phyloP scores from a whole-genome alignment of 225 moss, liverwort and hornwort species.

The Sphagnum tenellum region DNA sequence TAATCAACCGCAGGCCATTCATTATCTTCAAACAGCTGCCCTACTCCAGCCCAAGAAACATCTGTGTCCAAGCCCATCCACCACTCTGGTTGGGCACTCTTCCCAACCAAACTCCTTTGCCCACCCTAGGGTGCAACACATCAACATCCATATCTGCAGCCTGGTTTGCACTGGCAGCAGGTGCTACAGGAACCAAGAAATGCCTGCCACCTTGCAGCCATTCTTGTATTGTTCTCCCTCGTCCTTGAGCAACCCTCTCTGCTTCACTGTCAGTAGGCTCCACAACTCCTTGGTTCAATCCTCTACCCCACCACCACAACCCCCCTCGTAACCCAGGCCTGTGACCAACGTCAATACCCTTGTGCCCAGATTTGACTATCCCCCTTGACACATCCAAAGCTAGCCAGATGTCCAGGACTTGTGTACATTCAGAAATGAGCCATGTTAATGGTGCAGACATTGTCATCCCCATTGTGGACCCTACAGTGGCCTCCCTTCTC shows the following conservation, averaged over 20 bases:
- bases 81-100: slow-evolving; percentile 55
- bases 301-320: slow-evolving; percentile 67
- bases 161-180: slow-evolving; percentile 32
- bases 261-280: slow-evolving; percentile 18
- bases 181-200: slow-evolving; percentile 15
- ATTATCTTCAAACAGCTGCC: slow-evolving; percentile 35
- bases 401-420: slow-evolving; percentile 65
- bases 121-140: slow-evolving; percentile 30
- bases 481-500: slow-evolving; percentile 9
- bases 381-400: slow-evolving; percentile 64
- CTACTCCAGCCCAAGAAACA: slow-evolving; percentile 24
- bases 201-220: slow-evolving; percentile 61
- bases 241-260: slow-evolving; percentile 36
- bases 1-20: slow-evolving; percentile 73
- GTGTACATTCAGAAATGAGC: slow-evolving; percentile 64
- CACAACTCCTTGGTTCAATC: slow-evolving; percentile 34
- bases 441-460: slow-evolving; percentile 46
- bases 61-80: slow-evolving; percentile 76
- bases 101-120: slow-evolving; percentile 41
- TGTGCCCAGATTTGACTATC: slow-evolving; percentile 51
- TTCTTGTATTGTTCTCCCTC: slow-evolving; percentile 58
- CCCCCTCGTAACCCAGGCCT: slow-evolving; percentile 41
- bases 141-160: slow-evolving; percentile 68
- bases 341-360: slow-evolving; percentile 39
- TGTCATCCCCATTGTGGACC: slow-evolving; percentile 13